phyloP scores from a whole-genome alignment of 208 protist genomes.

The Wallacemonas collosoma region DNA sequence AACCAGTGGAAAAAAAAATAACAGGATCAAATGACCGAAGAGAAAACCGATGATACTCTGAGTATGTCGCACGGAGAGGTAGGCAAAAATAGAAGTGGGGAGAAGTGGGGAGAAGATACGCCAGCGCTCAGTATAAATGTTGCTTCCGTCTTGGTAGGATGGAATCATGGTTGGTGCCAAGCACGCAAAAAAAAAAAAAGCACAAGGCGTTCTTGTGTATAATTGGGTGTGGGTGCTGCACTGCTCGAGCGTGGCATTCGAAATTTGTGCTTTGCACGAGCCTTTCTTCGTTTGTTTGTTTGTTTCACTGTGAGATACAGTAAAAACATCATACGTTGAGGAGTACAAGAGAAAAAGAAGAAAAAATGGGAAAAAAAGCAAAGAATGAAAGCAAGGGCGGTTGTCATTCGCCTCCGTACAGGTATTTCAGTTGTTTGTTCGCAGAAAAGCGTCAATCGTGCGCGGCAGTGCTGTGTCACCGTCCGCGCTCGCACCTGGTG shows the following conservation, averaged over 20 bases:
- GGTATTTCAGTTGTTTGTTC: conserved; percentile 6
- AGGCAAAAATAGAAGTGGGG: no score
- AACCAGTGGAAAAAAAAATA: conserved; percentile 1
- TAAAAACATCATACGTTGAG: neutral
- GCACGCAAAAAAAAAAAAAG: no score
- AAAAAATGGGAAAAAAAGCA: neutral
- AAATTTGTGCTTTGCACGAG: neutral
- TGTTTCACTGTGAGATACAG: neutral
- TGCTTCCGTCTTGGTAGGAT: no score
- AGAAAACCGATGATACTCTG: no score
- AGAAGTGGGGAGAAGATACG: no score
- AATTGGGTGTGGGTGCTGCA: no score
- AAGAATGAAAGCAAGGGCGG: neutral
- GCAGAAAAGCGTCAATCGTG: conserved; percentile 44
- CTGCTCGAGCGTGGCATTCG: no score
- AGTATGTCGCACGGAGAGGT: no score
- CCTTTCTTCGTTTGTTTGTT: conserved; percentile 8
- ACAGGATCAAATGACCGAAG: neutral
- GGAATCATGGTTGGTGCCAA: no score
- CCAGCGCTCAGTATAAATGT: no score
- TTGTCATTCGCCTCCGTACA: conserved; percentile 17
- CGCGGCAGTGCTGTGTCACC: neutral
- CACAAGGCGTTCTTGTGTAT: no score
- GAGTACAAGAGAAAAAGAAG: neutral
- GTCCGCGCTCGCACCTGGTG: neutral